Conservation (phyloP, 2,329 filamentous ascomycete species). For the Xylariaceae sp. region DNA sequence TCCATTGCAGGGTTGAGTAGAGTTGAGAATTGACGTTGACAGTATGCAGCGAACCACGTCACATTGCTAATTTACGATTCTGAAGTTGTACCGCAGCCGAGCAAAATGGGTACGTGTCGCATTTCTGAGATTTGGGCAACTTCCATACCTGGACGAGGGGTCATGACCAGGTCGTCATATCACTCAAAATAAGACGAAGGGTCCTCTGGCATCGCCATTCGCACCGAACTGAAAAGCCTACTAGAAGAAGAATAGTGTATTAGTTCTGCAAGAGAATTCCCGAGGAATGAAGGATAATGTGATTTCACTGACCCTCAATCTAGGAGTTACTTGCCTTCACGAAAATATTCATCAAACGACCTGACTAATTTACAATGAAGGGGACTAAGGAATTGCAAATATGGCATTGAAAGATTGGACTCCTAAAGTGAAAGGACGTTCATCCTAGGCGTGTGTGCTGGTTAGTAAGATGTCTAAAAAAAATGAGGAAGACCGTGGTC, state of each 20-base stretch:
- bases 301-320: too few species aligned
- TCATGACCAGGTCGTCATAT: conserved; percentile 24
- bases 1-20: conserved; percentile 17
- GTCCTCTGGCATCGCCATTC: conserved; percentile 2
- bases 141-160: conserved; percentile 15
- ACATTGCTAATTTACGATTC: too few species aligned
- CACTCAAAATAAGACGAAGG: conserved; percentile 11
- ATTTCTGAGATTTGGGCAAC: conserved; percentile 13
- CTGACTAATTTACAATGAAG: too few species aligned
- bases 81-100: conserved; percentile 9
- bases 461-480: not conserved
- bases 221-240: not conserved
- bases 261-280: too few species aligned
- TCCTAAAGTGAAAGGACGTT: too few species aligned
- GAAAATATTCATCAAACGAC: too few species aligned
- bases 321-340: too few species aligned
- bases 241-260: too few species aligned
- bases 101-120: conserved; percentile 16
- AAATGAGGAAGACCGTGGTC: conserved; percentile 1
- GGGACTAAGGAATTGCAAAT: too few species aligned
- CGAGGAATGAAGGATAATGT: too few species aligned
- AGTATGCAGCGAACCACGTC: too few species aligned
- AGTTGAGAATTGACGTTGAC: not conserved
- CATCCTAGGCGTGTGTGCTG: not conserved
- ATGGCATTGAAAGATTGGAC: too few species aligned